Percentiles rank a stretch among this genome's conserved stretches.
These are phyloP conservation scores for Solanum chacoense DNA, from an alignment of 305 asterid species.

Conservation along the genomic window DNA sequence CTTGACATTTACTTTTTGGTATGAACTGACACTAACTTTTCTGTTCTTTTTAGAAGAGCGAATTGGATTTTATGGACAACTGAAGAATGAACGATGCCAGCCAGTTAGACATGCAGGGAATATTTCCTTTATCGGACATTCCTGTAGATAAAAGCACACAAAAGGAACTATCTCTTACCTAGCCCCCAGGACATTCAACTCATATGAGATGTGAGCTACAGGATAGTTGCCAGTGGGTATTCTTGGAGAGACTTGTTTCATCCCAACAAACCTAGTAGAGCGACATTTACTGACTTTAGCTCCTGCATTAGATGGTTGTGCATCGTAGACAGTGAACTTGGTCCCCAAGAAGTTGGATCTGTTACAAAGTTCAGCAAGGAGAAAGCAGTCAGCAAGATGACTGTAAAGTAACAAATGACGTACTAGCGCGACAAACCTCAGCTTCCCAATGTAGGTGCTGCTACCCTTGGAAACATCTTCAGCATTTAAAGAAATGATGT, in stretches of 20 bases:
- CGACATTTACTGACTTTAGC: constrained; percentile 57
- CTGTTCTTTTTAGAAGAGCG: background rate
- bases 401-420: background rate
- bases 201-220: constrained; percentile 76
- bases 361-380: constrained; percentile 10
- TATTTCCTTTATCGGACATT: background rate
- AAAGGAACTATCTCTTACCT: constrained; percentile 34
- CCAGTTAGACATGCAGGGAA: background rate
- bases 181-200: constrained; percentile 76
- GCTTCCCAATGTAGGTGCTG: constrained; percentile 59
- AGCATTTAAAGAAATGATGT: constrained; percentile 60
- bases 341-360: constrained; percentile 96
- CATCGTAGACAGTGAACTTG: constrained; percentile 79
- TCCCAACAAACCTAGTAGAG: constrained; percentile 57
- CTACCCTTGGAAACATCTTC: constrained; percentile 66
- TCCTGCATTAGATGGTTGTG: constrained; percentile 62
- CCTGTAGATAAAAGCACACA: background rate
- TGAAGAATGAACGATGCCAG: background rate
- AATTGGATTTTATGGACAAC: background rate
- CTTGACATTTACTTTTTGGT: background rate
- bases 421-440: constrained; percentile 37
- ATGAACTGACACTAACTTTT: background rate
- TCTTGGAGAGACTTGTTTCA: constrained; percentile 71
- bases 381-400: background rate
- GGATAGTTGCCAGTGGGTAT: constrained; percentile 82